Evolutionary conservation across 2,329 filamentous ascomycete species (phyloP).

Genomic region (Alternaria angustiovoidea): DNA sequence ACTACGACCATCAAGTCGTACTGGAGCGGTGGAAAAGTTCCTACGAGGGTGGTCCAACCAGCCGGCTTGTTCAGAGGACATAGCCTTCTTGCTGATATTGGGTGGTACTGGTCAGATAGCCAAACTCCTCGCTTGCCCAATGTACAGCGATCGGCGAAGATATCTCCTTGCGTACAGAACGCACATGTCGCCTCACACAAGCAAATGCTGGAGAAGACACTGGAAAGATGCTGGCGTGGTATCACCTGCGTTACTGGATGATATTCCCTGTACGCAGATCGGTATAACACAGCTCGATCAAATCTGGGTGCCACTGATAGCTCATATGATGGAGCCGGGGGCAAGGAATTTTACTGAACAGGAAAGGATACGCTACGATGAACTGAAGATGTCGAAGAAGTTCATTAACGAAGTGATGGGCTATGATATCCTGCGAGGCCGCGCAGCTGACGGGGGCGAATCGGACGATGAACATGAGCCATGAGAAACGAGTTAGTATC

Average conservation of each 20-base stretch:
- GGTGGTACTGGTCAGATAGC: constrained; percentile 47
- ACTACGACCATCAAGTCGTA: constrained; percentile 40
- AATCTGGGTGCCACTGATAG: constrained; percentile 46
- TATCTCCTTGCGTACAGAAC: constrained; percentile 46
- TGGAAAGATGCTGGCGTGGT: constrained; percentile 47
- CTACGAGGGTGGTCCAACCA: constrained; percentile 44
- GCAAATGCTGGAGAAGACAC: constrained; percentile 43
- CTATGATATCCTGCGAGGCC: constrained; percentile 46
- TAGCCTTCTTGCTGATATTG: constrained; percentile 47
- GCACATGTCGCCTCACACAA: constrained; percentile 47
- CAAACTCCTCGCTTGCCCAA: constrained; percentile 44
- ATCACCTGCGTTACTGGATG: constrained; percentile 46
- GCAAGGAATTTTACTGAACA: constrained; percentile 41
- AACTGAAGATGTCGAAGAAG: constrained; percentile 38
- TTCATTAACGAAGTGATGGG: constrained; percentile 50
- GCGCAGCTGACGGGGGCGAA: constrained; percentile 35
- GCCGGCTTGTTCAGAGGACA: constrained; percentile 45
- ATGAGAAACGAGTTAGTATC: constrained; percentile 11
- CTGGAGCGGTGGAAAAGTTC: constrained; percentile 41
- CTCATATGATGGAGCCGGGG: constrained; percentile 42
- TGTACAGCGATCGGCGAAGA: constrained; percentile 42
- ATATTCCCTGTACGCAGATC: constrained; percentile 47
- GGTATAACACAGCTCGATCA: constrained; percentile 48
- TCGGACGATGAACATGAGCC: constrained; percentile 33
- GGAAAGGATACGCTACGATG: constrained; percentile 39